Conservation (phyloP, 768 basidiomycete genomes). For the Chalciporus piperatus region DNA sequence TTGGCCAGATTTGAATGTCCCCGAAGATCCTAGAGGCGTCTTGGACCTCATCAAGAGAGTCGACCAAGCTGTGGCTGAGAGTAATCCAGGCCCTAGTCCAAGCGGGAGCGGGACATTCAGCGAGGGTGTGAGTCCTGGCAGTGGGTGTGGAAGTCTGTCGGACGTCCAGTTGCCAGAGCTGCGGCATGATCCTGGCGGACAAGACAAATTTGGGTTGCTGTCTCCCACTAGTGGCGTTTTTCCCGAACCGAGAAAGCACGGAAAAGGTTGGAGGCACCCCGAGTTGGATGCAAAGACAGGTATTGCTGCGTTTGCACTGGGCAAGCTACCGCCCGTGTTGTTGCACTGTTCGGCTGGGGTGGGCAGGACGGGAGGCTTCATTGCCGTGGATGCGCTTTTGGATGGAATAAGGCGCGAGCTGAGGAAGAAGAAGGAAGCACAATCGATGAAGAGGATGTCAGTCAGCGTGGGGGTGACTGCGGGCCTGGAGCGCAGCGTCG, state of each 20-base stretch:
- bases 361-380: constrained; percentile 91
- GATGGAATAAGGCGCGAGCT: constrained; percentile 69
- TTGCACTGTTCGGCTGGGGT: constrained; percentile 95
- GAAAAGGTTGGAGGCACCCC: constrained; percentile 31
- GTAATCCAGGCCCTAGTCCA: constrained; percentile 30
- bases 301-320: constrained; percentile 50
- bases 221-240: constrained; percentile 14
- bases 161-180: constrained; percentile 18
- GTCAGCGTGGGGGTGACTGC: neutral
- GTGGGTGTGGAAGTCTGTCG: constrained; percentile 15
- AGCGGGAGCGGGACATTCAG: constrained; percentile 15
- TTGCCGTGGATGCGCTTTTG: constrained; percentile 83
- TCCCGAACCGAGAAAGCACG: constrained; percentile 5
- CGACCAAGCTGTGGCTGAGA: constrained; percentile 32
- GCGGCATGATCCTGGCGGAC: constrained; percentile 1
- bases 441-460: constrained; percentile 3
- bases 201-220: constrained; percentile 5
- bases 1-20: constrained; percentile 98
- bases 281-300: constrained; percentile 56
- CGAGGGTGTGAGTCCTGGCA: constrained; percentile 20
- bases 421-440: constrained; percentile 31
- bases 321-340: constrained; percentile 55
- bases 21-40: constrained; percentile 74
- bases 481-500: neutral
- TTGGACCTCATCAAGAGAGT: constrained; percentile 73